These are phyloP conservation scores for Phyllosticta ampelicida DNA, from an alignment of 2,329 filamentous ascomycete genomes.

Conservation along the genomic window DNA sequence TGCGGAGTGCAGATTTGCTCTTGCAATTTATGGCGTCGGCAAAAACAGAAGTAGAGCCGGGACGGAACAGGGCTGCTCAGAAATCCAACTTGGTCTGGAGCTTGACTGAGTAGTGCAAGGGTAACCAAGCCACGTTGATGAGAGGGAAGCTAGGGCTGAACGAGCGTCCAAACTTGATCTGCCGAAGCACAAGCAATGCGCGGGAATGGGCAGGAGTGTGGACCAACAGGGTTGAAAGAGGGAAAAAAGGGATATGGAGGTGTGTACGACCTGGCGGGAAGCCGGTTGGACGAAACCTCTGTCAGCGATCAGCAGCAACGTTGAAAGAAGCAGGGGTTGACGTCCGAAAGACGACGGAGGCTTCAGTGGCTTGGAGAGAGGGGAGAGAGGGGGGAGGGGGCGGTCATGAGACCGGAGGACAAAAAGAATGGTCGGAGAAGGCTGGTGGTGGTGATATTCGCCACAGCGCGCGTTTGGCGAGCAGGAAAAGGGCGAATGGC, in stretches of 20 bases:
- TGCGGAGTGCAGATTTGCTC: neutral
- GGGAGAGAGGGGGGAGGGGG: too few species aligned
- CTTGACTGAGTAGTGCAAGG: neutral
- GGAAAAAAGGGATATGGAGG: neutral
- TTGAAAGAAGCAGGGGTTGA: neutral
- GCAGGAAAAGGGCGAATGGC: neutral
- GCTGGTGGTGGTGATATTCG: neutral
- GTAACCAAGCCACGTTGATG: neutral
- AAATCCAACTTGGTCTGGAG: neutral
- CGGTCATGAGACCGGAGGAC: neutral
- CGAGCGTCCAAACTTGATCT: neutral
- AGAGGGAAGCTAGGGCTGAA: neutral
- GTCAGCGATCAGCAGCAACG: neutral
- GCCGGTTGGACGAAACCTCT: neutral
- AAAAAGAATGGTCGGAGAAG: neutral
- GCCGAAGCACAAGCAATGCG: neutral
- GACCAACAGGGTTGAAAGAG: neutral
- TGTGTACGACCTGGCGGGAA: neutral
- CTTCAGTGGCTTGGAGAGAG: neutral
- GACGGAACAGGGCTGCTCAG: neutral
- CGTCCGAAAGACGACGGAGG: neutral
- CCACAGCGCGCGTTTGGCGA: neutral
- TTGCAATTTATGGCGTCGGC: neutral
- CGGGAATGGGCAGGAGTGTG: neutral
- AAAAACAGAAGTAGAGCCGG: neutral